Conservation (phyloP, 129 eudicot genomes). For the Helianthus annuus region HanXRQr2.0-SUNRISE NC_035446.2:152025775-152026274, state of each 20-base stretch:
- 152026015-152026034: neutral
- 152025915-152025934: neutral
- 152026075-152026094: neutral
- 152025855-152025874: neutral
- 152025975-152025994: neutral
- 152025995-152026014: neutral
- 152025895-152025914: neutral
- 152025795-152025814: too few relatives aligned
- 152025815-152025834: too few relatives aligned
- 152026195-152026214: slow-evolving; percentile 3
- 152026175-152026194: neutral
- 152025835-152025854: too few relatives aligned
- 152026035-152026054: slow-evolving; percentile 14
- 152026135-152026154: slow-evolving; percentile 9
- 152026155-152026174: slow-evolving; percentile 20
- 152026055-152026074: neutral
- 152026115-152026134: slow-evolving; percentile 16
- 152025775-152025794: too few relatives aligned
- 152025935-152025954: neutral
- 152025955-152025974: neutral
- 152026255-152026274: neutral
- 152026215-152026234: neutral
- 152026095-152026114: slow-evolving; percentile 17
- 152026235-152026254: neutral
- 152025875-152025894: too few relatives aligned